Evolutionary conservation across 164 flowering plant genomes (phyloP).

Genomic region (Magnolia officinalis): DNA sequence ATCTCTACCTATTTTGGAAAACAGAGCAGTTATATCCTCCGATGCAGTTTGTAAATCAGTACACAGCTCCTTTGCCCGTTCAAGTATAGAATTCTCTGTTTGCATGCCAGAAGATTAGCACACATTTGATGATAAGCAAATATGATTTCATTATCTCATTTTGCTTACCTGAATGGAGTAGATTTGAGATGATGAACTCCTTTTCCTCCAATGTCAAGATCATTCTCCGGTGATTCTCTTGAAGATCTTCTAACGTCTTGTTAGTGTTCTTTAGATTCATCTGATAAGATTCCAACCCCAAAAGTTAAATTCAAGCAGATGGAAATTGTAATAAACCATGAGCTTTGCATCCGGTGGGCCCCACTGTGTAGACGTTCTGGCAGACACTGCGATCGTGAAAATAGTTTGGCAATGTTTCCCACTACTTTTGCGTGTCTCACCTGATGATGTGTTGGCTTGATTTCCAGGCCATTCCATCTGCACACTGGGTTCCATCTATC

Average conservation of each 20-base stretch:
- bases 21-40: slow-evolving; percentile 53
- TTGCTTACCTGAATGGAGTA: slow-evolving; percentile 51
- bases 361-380: too few species aligned
- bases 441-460: too few species aligned
- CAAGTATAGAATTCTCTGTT: slow-evolving; percentile 62
- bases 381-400: too few species aligned
- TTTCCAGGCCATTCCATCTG: too few species aligned
- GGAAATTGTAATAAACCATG: too few species aligned
- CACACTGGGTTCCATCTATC: too few species aligned
- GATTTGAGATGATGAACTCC: slow-evolving; percentile 59
- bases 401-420: too few species aligned
- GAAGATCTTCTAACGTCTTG: slow-evolving; percentile 56
- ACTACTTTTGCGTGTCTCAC: too few species aligned
- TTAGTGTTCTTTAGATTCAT: slow-evolving; percentile 43
- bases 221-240: slow-evolving; percentile 46
- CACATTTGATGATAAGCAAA: background rate
- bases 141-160: background rate
- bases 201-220: slow-evolving; percentile 52
- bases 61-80: slow-evolving; percentile 63
- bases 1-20: slow-evolving; percentile 50
- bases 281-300: slow-evolving; percentile 26
- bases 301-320: too few species aligned
- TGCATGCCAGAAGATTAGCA: background rate
- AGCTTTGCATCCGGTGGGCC: too few species aligned
- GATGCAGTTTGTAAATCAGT: slow-evolving; percentile 60